phyloP scores from a whole-genome alignment of 73 alveolate species.

The Urostyla sp. region DNA sequence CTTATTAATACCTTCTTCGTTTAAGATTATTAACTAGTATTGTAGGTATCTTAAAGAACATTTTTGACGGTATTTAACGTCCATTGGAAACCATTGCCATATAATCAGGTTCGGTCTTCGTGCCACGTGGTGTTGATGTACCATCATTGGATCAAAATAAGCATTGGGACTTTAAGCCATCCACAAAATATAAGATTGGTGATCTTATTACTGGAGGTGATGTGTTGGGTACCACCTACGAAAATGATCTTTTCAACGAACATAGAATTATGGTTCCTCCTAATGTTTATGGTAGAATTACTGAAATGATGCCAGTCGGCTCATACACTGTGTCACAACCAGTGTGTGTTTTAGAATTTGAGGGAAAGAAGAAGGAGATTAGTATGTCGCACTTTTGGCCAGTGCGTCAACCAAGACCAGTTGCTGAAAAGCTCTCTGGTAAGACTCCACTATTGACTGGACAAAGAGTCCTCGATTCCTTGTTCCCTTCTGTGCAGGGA shows the following conservation, averaged over 20 bases:
- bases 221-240: conserved; percentile 93
- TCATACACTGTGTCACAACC: conserved; percentile 87
- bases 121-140: conserved; percentile 99
- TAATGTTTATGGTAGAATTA: conserved; percentile 90
- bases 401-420: conserved; percentile 93
- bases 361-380: conserved; percentile 83
- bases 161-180: conserved; percentile 97
- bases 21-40: background rate
- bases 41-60: conserved; percentile 88
- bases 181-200: conserved; percentile 81
- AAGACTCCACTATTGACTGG: conserved; percentile 92
- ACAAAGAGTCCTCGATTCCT: conserved; percentile 95
- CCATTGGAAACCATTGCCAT: conserved; percentile 88
- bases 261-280: conserved; percentile 96
- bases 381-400: conserved; percentile 96
- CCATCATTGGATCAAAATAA: conserved; percentile 90
- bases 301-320: conserved; percentile 90
- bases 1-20: background rate
- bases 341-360: conserved; percentile 86
- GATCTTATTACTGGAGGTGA: conserved; percentile 97
- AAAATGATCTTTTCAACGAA: conserved; percentile 91
- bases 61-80: conserved; percentile 95
- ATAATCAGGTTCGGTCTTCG: conserved; percentile 81
- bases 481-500: conserved; percentile 97
- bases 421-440: conserved; percentile 88